A percentile compares a stretch with the other conserved stretches of the same genome.
These are phyloP conservation scores for Penicillium crustosum DNA, from an alignment of 2,329 filamentous ascomycete genomes.

Conservation along the genomic window DNA sequence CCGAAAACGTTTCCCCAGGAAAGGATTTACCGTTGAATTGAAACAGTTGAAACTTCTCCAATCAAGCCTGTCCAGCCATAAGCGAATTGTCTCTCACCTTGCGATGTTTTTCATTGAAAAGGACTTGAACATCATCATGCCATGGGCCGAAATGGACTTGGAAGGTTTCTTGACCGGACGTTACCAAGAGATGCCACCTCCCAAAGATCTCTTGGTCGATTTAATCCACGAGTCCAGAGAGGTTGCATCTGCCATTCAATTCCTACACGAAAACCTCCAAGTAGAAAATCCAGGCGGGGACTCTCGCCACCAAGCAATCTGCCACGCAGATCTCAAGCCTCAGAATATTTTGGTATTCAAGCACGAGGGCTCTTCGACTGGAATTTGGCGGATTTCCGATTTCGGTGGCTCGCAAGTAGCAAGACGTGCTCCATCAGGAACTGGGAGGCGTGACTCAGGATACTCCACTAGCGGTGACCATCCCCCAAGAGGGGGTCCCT, in stretches of 20 bases:
- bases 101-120: constrained; percentile 10
- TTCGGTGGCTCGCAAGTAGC: constrained; percentile 21
- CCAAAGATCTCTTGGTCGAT: neutral
- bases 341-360: constrained; percentile 24
- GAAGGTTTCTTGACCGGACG: constrained; percentile 13
- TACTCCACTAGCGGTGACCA: neutral
- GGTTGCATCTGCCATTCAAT: constrained; percentile 16
- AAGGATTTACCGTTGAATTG: neutral
- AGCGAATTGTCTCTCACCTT: constrained; percentile 12
- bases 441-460: neutral
- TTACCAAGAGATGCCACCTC: neutral
- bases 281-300: neutral
- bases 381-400: constrained; percentile 28
- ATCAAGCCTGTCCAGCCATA: neutral
- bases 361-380: constrained; percentile 5
- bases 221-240: constrained; percentile 13
- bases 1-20: neutral
- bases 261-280: constrained; percentile 14
- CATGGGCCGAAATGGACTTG: constrained; percentile 18
- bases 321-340: neutral
- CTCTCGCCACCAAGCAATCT: neutral
- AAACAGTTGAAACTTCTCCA: neutral
- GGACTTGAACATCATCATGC: constrained; percentile 20
- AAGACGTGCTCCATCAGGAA: neutral
- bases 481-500: neutral